Conservation (phyloP, 371 early-diverging fungal species). For the Mucor velutinosus region DNA sequence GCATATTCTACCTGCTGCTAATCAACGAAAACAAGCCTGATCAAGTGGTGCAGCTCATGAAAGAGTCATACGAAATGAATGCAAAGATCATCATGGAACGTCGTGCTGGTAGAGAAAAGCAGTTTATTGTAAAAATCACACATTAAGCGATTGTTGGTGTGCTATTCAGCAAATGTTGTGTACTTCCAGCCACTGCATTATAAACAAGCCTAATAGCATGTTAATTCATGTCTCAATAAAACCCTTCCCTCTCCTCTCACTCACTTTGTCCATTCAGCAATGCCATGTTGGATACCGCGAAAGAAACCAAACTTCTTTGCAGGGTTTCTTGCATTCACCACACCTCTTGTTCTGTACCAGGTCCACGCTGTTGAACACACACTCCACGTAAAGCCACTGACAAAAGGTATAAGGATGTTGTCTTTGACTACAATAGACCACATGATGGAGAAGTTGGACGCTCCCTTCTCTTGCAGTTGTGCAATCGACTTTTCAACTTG, state of each 20-base stretch:
- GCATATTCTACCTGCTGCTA: slow-evolving; percentile 86
- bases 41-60: slow-evolving; percentile 72
- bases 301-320: slow-evolving; percentile 22
- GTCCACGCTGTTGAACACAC: slow-evolving; percentile 38
- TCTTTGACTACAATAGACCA: slow-evolving; percentile 43
- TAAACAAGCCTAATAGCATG: slow-evolving; percentile 6
- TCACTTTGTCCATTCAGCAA: slow-evolving; percentile 41
- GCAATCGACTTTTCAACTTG: slow-evolving; percentile 42
- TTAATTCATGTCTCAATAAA: not conserved
- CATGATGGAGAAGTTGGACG: slow-evolving; percentile 31
- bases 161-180: not conserved
- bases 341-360: slow-evolving; percentile 42
- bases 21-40: slow-evolving; percentile 89
- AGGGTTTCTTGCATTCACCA: slow-evolving; percentile 16
- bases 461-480: slow-evolving; percentile 30
- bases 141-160: slow-evolving; percentile 5
- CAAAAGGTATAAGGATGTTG: slow-evolving; percentile 48
- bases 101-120: slow-evolving; percentile 62
- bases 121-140: slow-evolving; percentile 37
- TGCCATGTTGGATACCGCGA: slow-evolving; percentile 30
- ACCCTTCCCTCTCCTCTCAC: not conserved
- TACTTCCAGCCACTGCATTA: not conserved
- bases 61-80: slow-evolving; percentile 38
- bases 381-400: slow-evolving; percentile 49
- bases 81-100: slow-evolving; percentile 51